Percentiles rank a stretch among this genome's conserved stretches.
Evolutionary conservation across 139 green algal species (phyloP).

Genomic region (Zygnema circumcarinatum): DNA sequence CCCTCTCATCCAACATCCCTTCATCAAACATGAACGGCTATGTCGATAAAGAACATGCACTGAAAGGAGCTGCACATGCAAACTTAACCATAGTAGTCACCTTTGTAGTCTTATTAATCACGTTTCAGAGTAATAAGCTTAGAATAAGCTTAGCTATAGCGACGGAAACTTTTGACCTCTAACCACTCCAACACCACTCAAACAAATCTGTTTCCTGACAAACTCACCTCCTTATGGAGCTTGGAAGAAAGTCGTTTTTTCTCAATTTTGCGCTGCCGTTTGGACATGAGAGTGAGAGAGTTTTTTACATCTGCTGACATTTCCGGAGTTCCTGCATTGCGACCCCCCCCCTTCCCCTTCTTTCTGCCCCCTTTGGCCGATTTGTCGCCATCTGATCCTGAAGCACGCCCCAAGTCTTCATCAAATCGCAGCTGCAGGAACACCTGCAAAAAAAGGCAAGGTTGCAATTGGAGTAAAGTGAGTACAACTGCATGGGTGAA

Average conservation of each 20-base stretch:
- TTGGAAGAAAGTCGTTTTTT: constrained; percentile 47
- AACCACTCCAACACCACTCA: too few species aligned
- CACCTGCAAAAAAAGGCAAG: constrained; percentile 30
- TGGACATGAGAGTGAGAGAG: constrained; percentile 34
- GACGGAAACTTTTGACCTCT: too few species aligned
- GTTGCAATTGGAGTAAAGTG: too few species aligned
- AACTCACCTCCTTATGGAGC: constrained; percentile 36
- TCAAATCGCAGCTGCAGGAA: constrained; percentile 32
- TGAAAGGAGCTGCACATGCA: too few species aligned
- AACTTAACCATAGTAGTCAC: too few species aligned
- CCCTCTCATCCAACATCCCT: too few species aligned
- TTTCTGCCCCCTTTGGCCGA: not conserved
- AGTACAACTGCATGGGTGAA: too few species aligned
- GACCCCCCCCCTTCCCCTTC: constrained; percentile 24
- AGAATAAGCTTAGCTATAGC: too few species aligned
- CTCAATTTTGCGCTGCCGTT: constrained; percentile 57
- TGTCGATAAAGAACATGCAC: not conserved
- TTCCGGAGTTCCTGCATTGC: not conserved
- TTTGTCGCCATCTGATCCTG: not conserved
- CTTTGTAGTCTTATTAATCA: too few species aligned
- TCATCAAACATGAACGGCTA: constrained; percentile 29
- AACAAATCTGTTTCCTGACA: too few species aligned
- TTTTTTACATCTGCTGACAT: not conserved
- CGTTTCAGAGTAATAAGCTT: too few species aligned
- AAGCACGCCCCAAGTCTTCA: constrained; percentile 35